Evolutionary conservation across 306 rosid genomes (phyloP).

Genomic region (Oxytropis ochrocephala): DNA sequence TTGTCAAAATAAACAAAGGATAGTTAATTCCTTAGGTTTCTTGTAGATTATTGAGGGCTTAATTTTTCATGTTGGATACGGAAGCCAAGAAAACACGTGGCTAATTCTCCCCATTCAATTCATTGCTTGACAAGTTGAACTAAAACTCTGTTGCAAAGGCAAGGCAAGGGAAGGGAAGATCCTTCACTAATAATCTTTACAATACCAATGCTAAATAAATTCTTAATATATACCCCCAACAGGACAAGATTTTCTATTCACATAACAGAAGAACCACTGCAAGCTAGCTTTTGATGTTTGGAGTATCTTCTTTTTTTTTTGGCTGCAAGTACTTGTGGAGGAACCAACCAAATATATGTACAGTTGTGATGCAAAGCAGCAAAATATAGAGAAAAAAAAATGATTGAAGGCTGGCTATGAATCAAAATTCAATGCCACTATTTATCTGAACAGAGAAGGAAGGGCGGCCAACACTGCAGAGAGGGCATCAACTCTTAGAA

Average conservation of each 20-base stretch:
- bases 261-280: conserved; percentile 10
- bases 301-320: neutral
- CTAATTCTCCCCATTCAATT: neutral
- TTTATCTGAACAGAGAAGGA: conserved; percentile 81
- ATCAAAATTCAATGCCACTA: conserved; percentile 82
- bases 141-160: neutral
- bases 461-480: conserved; percentile 60
- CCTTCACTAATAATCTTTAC: neutral
- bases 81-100: neutral
- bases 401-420: too few relatives aligned
- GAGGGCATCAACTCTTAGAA: conserved; percentile 70
- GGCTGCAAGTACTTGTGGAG: neutral
- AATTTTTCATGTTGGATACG: too few relatives aligned
- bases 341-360: conserved; percentile 43
- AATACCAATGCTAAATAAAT: neutral
- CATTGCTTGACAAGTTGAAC: neutral
- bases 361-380: conserved; percentile 36
- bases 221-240: neutral
- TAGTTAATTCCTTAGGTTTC: too few relatives aligned
- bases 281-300: conserved; percentile 2
- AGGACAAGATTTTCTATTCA: conserved; percentile 26
- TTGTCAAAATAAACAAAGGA: too few relatives aligned
- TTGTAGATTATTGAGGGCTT: too few relatives aligned
- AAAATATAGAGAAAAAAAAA: conserved; percentile 13
- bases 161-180: neutral